phyloP scores from a whole-genome alignment of 345 rosid species.

The Eucalyptus melliodora region DNA sequence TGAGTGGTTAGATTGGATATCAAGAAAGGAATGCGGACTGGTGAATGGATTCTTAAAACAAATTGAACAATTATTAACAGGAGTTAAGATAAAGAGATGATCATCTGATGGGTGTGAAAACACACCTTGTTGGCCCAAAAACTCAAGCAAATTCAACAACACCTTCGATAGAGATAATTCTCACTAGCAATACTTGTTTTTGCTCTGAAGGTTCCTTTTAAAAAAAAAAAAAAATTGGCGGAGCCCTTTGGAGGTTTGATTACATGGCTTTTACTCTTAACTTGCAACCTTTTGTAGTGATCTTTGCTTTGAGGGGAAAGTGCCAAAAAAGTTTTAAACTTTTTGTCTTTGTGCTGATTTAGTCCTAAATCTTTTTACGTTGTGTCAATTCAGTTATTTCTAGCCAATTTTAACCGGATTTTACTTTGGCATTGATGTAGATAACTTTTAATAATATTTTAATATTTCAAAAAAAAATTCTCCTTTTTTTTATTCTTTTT shows the following conservation, averaged over 20 bases:
- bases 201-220: neutral
- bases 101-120: neutral
- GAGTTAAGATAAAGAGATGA: neutral
- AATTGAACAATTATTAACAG: neutral
- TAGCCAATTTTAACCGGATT: too few relatives aligned
- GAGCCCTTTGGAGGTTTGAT: neutral
- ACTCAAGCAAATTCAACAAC: neutral
- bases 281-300: neutral
- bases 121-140: neutral
- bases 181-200: neutral
- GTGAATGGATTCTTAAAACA: neutral
- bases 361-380: too few relatives aligned
- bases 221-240: too few relatives aligned
- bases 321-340: too few relatives aligned
- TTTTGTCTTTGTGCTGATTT: too few relatives aligned
- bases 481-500: too few relatives aligned
- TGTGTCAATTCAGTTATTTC: too few relatives aligned
- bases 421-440: too few relatives aligned
- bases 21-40: neutral
- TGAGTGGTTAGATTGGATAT: neutral
- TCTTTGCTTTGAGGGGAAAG: neutral
- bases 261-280: neutral
- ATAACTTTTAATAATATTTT: too few relatives aligned
- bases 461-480: too few relatives aligned
- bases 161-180: neutral